A percentile compares a stretch with the other conserved stretches of the same genome.
phyloP scores from a whole-genome alignment of 192 early-diverging fungal species.

The Coemansia sp. region DNA sequence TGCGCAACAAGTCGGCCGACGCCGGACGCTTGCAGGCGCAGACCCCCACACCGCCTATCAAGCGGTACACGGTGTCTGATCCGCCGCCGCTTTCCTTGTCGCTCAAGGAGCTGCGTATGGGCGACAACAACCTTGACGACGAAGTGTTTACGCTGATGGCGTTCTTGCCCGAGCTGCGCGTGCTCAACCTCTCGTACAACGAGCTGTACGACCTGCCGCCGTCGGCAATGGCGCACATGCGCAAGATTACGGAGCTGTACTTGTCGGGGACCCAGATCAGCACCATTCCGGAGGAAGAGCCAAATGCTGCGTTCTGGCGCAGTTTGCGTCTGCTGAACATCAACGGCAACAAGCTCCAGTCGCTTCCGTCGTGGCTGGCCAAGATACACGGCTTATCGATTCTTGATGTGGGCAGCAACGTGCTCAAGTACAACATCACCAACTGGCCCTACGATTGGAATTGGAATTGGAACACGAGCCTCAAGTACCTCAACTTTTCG shows the following conservation, averaged over 20 bases:
- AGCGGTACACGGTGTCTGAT: slow-evolving; percentile 55
- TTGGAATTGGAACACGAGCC: slow-evolving; percentile 90
- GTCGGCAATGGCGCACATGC: slow-evolving; percentile 67
- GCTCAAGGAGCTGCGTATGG: slow-evolving; percentile 65
- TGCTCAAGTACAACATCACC: slow-evolving; percentile 87
- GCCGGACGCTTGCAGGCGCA: slow-evolving; percentile 27
- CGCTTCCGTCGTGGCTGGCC: slow-evolving; percentile 86
- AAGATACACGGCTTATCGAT: slow-evolving; percentile 75
- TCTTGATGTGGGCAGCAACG: slow-evolving; percentile 86
- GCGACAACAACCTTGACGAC: slow-evolving; percentile 83
- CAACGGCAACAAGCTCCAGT: slow-evolving; percentile 88
- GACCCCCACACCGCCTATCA: slow-evolving; percentile 22
- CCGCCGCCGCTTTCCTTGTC: slow-evolving; percentile 55
- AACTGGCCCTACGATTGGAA: slow-evolving; percentile 98
- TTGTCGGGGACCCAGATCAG: slow-evolving; percentile 82
- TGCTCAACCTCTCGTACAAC: slow-evolving; percentile 80
- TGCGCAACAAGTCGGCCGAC: slow-evolving; percentile 46
- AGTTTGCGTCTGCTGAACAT: slow-evolving; percentile 73
- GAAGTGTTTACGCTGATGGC: slow-evolving; percentile 75
- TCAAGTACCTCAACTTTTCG: slow-evolving; percentile 87
- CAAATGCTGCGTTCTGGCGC: slow-evolving; percentile 64
- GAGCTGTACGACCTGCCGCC: slow-evolving; percentile 78
- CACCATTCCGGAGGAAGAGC: slow-evolving; percentile 80
- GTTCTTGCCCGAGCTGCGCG: slow-evolving; percentile 68
- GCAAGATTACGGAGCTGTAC: slow-evolving; percentile 72